Evolutionary conservation across 2,329 filamentous ascomycete species (phyloP).

Genomic region (Sordariomycetes sp.): DNA sequence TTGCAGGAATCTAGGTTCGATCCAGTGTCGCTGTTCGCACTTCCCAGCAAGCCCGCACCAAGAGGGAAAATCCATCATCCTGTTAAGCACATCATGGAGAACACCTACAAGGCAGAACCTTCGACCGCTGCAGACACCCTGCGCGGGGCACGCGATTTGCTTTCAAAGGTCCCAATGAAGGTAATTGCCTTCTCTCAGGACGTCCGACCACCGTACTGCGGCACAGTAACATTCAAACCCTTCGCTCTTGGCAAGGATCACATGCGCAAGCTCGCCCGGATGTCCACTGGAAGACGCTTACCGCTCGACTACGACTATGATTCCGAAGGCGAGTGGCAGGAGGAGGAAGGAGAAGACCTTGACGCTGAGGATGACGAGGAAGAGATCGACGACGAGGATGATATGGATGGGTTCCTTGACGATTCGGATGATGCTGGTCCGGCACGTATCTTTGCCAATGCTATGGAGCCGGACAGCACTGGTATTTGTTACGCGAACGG

Average conservation of each 20-base stretch:
- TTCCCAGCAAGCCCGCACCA: constrained; percentile 24
- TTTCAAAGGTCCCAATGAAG: constrained; percentile 54
- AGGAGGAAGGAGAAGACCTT: constrained; percentile 60
- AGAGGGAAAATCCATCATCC: constrained; percentile 40
- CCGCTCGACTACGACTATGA: constrained; percentile 75
- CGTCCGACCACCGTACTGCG: constrained; percentile 61
- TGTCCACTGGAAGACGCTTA: constrained; percentile 45
- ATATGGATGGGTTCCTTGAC: constrained; percentile 85
- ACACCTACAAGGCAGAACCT: constrained; percentile 35
- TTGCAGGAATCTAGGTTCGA: constrained; percentile 32
- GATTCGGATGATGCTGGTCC: constrained; percentile 64
- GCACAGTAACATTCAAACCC: constrained; percentile 58
- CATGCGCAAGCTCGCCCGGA: constrained; percentile 40
- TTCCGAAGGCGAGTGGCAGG: constrained; percentile 81
- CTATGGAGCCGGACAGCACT: constrained; percentile 67
- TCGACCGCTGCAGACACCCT: constrained; percentile 22
- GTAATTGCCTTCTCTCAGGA: constrained; percentile 53
- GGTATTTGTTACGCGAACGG: constrained; percentile 87
- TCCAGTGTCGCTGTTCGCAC: constrained; percentile 33
- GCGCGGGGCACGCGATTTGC: constrained; percentile 23
- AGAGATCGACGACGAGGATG: constrained; percentile 67
- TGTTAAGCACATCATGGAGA: constrained; percentile 54
- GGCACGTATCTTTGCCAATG: constrained; percentile 51
- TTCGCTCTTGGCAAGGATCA: constrained; percentile 32
- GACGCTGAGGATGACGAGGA: constrained; percentile 59